Conservation (phyloP, 2,329 filamentous ascomycete genomes). For the Colletotrichum higginsianum region DNA sequence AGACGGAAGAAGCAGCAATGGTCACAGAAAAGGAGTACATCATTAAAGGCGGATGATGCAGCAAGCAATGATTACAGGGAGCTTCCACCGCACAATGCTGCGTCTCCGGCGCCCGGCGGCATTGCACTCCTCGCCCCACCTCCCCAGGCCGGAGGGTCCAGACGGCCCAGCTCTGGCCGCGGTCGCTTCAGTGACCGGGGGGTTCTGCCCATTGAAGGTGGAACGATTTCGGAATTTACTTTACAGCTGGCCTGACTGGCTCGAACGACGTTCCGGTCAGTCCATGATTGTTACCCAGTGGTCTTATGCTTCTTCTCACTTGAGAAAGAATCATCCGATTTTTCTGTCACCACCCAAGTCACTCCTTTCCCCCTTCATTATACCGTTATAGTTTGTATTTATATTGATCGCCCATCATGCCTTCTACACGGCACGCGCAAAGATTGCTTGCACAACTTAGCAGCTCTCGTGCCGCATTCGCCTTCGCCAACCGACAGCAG, state of each 20-base stretch:
- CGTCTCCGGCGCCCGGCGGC: slow-evolving; percentile 38
- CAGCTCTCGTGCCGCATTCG: slow-evolving; percentile 31
- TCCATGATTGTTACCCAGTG: slow-evolving; percentile 37
- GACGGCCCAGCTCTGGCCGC: slow-evolving; percentile 10
- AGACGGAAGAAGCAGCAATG: background rate
- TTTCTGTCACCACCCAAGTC: slow-evolving; percentile 26
- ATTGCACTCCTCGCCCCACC: slow-evolving; percentile 32
- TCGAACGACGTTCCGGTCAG: slow-evolving; percentile 39
- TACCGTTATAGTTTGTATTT: slow-evolving; percentile 25
- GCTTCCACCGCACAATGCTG: background rate
- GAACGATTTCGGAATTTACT: slow-evolving; percentile 41
- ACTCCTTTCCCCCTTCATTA: slow-evolving; percentile 18
- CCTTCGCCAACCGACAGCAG: slow-evolving; percentile 19
- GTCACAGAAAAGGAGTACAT: background rate
- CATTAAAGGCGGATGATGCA: background rate
- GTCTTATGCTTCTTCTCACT: slow-evolving; percentile 36
- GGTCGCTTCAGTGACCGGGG: slow-evolving; percentile 31
- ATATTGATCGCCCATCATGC: slow-evolving; percentile 34
- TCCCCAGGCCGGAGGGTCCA: slow-evolving; percentile 11
- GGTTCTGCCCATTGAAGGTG: slow-evolving; percentile 35
- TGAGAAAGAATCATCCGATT: slow-evolving; percentile 39
- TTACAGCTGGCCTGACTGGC: slow-evolving; percentile 42
- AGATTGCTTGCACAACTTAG: slow-evolving; percentile 40
- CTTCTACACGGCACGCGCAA: slow-evolving; percentile 23
- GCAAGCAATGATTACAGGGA: background rate